Base-by-base conservation (phyloP, 2,329 filamentous ascomycete species). In the Colletotrichum costaricense region DNA sequence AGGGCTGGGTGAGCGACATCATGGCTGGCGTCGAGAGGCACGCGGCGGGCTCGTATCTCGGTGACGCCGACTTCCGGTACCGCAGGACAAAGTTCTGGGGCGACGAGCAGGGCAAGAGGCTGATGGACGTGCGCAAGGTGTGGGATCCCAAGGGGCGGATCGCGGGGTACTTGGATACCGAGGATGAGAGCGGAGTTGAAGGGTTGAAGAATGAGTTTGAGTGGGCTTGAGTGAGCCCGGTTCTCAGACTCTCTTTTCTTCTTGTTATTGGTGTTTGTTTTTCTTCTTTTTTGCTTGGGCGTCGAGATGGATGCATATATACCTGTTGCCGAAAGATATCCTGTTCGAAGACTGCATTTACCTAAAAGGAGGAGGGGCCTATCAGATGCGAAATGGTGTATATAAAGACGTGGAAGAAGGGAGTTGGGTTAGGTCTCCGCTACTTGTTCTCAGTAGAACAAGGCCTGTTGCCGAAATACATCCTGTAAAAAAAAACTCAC, bases 1-100 rank as follows among this genome's bases (percentile, higher is more conserved):
- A 79, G 35, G 74, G 55, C 1, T 90, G 88, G 88, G 82, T 88
- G 1, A 76, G 77, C n/a, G 74, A 81, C 28, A 76, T 84, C 1
- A 85, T 88, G 80, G 74, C 66, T 2, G 76, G 77, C 7, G 79
- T 88, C 1, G 83, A 86, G 75, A 75, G 74, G 30, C 79, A 86
- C 56, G 81, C 82, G 5, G 84, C 82, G 2, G 88, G 88, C 2
- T 84, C 86, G n/a, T 90, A 90, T 75, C 79, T 90, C 1, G 88
- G 88, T 9, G 88, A 90, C 74, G 81, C 86, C 0, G 88, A 90
- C 76, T 89, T 90, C 72, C 86, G 86, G 76, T 77, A 80, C 11
- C 81, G 87, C 6, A 78, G 78, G 73, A 85, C 86, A 0, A 83
- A 79, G 74, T 90, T 86, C 77, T 90, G 88, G 88, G 79, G 79